Evolutionary conservation across 176 grass and related monocot genomes (phyloP).

Genomic region (Aegilops tauschii): DNA sequence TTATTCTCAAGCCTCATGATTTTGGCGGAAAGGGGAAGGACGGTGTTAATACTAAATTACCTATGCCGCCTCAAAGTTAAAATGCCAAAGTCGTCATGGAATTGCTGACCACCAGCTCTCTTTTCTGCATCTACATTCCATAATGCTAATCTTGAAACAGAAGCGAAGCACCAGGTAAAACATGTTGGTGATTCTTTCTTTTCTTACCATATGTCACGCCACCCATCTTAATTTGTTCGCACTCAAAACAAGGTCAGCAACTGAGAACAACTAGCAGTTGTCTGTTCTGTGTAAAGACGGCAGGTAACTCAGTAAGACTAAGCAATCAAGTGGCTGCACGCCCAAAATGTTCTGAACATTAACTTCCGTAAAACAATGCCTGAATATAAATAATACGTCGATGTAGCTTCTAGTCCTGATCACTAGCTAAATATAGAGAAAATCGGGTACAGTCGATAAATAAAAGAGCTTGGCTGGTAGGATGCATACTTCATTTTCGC

Average conservation of each 20-base stretch:
- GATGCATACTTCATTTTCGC: conserved; percentile 25
- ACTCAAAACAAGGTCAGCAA: not conserved
- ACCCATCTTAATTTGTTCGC: conserved; percentile 13
- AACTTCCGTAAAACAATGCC: not conserved
- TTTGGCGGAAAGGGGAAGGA: not conserved
- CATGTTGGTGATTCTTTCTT: conserved; percentile 13
- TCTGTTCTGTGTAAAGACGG: not conserved
- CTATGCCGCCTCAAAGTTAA: not conserved
- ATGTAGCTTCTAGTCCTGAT: not conserved
- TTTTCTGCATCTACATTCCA: conserved; percentile 9
- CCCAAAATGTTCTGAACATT: not conserved
- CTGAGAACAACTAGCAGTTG: not conserved
- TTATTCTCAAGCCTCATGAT: conserved; percentile 15
- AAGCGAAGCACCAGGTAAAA: conserved; percentile 24
- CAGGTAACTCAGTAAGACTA: not conserved
- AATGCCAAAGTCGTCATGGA: conserved; percentile 20
- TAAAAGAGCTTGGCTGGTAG: not conserved
- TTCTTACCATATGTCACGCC: conserved; percentile 24
- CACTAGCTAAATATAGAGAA: not conserved
- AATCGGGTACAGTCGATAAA: not conserved
- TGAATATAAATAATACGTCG: not conserved
- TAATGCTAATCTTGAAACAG: conserved; percentile 20
- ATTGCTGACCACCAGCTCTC: not conserved
- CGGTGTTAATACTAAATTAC: conserved; percentile 12
- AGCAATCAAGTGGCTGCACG: not conserved